Evolutionary conservation across 2,329 filamentous ascomycete genomes (phyloP), one percentile per base, ranked within the genome.

Genomic region (Pseudohalonectria lignicola): DNA sequence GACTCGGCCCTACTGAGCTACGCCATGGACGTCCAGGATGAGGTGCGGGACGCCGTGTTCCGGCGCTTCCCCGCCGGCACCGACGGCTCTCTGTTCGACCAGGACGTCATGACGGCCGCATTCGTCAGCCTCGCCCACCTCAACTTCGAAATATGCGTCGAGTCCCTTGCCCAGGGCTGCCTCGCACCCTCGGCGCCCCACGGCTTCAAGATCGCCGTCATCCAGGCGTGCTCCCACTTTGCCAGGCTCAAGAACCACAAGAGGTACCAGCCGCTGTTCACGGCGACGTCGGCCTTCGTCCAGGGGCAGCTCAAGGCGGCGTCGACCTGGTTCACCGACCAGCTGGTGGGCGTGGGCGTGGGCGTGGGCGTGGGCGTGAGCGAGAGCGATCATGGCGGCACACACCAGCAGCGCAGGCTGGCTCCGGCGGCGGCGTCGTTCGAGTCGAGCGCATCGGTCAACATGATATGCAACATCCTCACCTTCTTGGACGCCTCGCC

Each of bases 21-120:
- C 52, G 77, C 77, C 29, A 64, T 82, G 55, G 79, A 83, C 52
- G 73, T 83, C 8, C 78, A 82, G 49, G 76, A 80, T 48, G 79
- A 83, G 53, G 68, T 83, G 34, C 67, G 69, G 34, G 77, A 81
- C 49, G 74, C 76, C 34, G 70, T 82, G 4, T 82, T 82, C 48
- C 68, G 71, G 40, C 68, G 67, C 25, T 60, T 67, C 33, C 55
- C 64, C 3, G 55, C 64, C 2, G 61, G 61, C 10, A 52, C 61
- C 29, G 69, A 78, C 19, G 56, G 60, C n/a, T 53, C 60, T 18
- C 55, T 63, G 21, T 75, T 80, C 45, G 76, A 80, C 41, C 71
- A 75, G 51, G 70, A 79, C 41, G 64, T 81, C 49, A 76, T 80
- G 57, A 80, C 77, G 13, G 75, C 75, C 28, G 70, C 77, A 4